Percentiles rank a stretch among this genome's conserved stretches.
Conservation (phyloP, 768 basidiomycete genomes). For the Mycena maculata region DNA sequence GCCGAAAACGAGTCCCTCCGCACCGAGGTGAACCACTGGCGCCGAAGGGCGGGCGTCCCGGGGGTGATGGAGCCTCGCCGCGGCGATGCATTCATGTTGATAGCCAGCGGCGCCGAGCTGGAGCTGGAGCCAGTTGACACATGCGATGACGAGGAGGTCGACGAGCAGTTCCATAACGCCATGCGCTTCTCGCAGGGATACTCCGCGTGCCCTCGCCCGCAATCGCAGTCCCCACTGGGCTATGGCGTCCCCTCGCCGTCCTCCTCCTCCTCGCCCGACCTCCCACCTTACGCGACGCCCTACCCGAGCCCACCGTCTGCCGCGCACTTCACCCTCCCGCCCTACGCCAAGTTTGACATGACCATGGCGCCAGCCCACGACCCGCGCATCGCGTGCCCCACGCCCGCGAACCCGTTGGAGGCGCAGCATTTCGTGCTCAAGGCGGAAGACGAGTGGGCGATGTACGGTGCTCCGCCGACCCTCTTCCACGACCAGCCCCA, state of each 20-base stretch:
- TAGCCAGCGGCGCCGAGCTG: constrained; percentile 29
- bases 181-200: neutral
- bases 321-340: constrained; percentile 10
- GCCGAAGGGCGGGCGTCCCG: constrained; percentile 23
- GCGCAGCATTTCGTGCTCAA: constrained; percentile 33
- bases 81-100: constrained; percentile 26
- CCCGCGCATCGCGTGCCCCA: constrained; percentile 26
- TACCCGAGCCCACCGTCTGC: constrained; percentile 27
- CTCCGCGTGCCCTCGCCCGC: neutral
- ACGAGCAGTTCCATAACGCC: constrained; percentile 14
- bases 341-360: constrained; percentile 18
- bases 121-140: constrained; percentile 30
- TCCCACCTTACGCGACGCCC: constrained; percentile 15
- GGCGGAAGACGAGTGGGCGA: constrained; percentile 31
- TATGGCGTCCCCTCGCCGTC: constrained; percentile 20
- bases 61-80: constrained; percentile 20
- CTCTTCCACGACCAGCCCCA: constrained; percentile 13
- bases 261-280: constrained; percentile 14
- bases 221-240: neutral
- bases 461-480: constrained; percentile 26
- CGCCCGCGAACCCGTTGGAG: constrained; percentile 27
- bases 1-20: constrained; percentile 29
- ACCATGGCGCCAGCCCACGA: constrained; percentile 2
- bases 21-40: constrained; percentile 31
- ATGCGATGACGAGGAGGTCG: constrained; percentile 28